Evolutionary conservation across 202 grass and related monocot genomes (phyloP).

Genomic region (Bolboschoenoplectus hybrid): DNA sequence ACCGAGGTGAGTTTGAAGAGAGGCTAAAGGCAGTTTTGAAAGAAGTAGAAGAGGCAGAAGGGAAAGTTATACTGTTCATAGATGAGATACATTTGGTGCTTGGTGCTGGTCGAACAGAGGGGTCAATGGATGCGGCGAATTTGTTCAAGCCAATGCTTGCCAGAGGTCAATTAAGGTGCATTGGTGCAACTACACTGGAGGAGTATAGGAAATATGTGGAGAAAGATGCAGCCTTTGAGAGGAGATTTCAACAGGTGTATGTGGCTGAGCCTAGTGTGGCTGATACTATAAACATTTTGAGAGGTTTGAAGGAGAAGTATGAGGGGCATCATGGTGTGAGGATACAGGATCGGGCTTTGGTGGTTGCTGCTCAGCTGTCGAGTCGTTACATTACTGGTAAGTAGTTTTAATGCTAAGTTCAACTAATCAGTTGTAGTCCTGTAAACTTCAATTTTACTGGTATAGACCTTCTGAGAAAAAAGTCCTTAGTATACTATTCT

Average conservation of each 20-base stretch:
- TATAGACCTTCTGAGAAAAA: not conserved
- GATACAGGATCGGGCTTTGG: conserved; percentile 46
- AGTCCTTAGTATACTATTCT: not conserved
- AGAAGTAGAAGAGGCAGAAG: conserved; percentile 58
- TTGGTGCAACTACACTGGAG: conserved; percentile 66
- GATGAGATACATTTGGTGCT: conserved; percentile 67
- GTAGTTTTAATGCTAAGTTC: not conserved
- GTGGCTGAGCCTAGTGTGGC: conserved; percentile 65
- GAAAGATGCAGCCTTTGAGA: conserved; percentile 68
- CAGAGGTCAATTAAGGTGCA: conserved; percentile 61
- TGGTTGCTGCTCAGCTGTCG: conserved; percentile 58
- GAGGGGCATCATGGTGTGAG: conserved; percentile 56
- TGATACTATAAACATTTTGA: conserved; percentile 66
- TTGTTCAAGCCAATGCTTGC: conserved; percentile 72
- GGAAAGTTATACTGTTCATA: conserved; percentile 65
- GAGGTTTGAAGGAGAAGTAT: conserved; percentile 67
- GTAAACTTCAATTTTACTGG: not conserved
- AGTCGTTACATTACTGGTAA: conserved; percentile 59
- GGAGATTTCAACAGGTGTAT: conserved; percentile 65
- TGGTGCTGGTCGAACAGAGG: conserved; percentile 53
- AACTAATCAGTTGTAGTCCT: not conserved
- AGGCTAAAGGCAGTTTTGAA: conserved; percentile 65
- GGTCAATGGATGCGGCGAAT: conserved; percentile 65
- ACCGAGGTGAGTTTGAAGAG: conserved; percentile 76
- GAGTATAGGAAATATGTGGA: conserved; percentile 74